Evolutionary conservation across 371 early-diverging fungal genomes (phyloP), one percentile per base, ranked within the genome.

Genomic region (Nosema muscidifuracis): DNA sequence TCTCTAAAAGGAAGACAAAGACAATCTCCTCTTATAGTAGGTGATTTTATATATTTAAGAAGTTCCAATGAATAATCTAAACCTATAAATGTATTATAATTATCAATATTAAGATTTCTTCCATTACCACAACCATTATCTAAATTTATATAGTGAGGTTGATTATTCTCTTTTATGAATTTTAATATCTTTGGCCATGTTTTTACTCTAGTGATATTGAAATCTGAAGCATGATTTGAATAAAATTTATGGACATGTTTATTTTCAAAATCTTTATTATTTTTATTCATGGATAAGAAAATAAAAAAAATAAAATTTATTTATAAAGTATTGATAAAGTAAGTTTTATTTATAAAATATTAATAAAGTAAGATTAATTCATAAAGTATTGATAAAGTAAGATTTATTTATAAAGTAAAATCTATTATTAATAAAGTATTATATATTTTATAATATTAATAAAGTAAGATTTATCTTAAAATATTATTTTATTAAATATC

Each of bases 111-210:
- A n/a, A 77, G 67, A 55, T 72, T 64, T 53, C 83, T 67, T n/a
- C 83, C 83, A 61, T 83, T 83, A 15, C 83, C 83, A 60, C 75
- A 77, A 18, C 83, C 83, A 30, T 55, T 70, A 74, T 83, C 83
- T 20, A 83, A 60, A 30, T 81, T 67, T 28, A 80, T 4, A 31
- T 53, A 65, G 0, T 36, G 40, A 0, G 13, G 2, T 31, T 58
- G 67, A 15, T 67, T 60, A 34, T 82, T 68, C 34, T 71, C 74
- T 1, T 65, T 36, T 31, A 80, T 67, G 44, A 82, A 82, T 6
- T 53, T 13, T 38, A 18, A 50, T 16, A 73, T 76, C 50, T 70
- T 71, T 16, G 77, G 75, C 82, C 82, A 82, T 7, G 67, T 57
- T 43, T 77, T 81, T 28, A 40, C 44, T 62, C 82, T 67, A 40